A percentile compares a stretch with the other conserved stretches of the same genome.
These are phyloP conservation scores for Zhuliangozyma parablackwelliae DNA, from an alignment of 1,139 yeast genomes.

Conservation along the genomic window DNA sequence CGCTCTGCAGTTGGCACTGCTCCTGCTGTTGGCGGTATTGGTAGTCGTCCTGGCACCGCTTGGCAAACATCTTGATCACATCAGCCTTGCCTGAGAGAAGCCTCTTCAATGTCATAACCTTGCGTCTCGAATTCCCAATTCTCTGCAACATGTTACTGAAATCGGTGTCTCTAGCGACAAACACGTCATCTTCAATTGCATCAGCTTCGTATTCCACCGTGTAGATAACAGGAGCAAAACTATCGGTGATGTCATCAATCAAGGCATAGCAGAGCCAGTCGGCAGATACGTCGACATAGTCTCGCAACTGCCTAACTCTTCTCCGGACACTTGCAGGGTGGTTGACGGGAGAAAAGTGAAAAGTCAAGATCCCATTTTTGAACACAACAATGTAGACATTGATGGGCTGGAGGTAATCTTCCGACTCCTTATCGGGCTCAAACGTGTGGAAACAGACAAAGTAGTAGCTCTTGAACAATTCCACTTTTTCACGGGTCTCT, in stretches of 20 bases:
- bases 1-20: too few relatives aligned
- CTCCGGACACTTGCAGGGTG: conserved; percentile 95
- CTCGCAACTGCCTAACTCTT: conserved; percentile 81
- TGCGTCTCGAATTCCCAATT: conserved; percentile 90
- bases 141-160: conserved; percentile 74
- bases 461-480: conserved; percentile 65
- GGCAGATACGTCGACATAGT: conserved; percentile 82
- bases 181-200: conserved; percentile 69
- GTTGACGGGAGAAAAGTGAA: conserved; percentile 92
- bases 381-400: conserved; percentile 92
- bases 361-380: conserved; percentile 84
- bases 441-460: conserved; percentile 79
- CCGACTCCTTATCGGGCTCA: conserved; percentile 68
- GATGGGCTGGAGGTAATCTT: conserved; percentile 78
- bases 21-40: conserved; percentile 28
- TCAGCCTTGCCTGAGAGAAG: conserved; percentile 90
- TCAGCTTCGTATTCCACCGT: conserved; percentile 91
- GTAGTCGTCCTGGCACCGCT: conserved; percentile 76
- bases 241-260: conserved; percentile 95
- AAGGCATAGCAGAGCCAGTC: conserved; percentile 98
- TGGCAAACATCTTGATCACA: conserved; percentile 90
- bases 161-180: conserved; percentile 22
- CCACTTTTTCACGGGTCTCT: conserved; percentile 80
- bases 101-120: conserved; percentile 87
- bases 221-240: conserved; percentile 94